Evolutionary conservation across 805 yeast species (phyloP).

Genomic region (Scheffersomyces amazonensis): DNA sequence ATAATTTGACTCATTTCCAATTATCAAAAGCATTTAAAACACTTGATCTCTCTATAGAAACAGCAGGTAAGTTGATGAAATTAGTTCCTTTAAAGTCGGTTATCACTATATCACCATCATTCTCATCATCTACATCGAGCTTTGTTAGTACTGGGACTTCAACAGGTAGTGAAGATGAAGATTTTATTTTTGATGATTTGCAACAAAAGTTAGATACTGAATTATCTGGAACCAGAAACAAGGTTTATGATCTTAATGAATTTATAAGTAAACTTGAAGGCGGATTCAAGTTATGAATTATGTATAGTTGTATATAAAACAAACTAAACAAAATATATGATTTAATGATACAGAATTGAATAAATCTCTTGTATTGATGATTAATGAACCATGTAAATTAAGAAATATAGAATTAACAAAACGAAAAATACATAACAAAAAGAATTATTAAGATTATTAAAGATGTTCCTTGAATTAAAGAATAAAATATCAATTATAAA

Average conservation of each 20-base stretch:
- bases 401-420: too few species aligned
- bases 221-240: conserved; percentile 20
- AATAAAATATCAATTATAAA: too few species aligned
- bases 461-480: too few species aligned
- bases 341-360: too few species aligned
- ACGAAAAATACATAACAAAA: too few species aligned
- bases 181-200: conserved; percentile 18
- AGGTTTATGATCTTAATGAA: conserved; percentile 21
- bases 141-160: not conserved
- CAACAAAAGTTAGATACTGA: conserved; percentile 20
- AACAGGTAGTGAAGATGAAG: conserved; percentile 9
- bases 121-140: not conserved
- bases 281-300: conserved; percentile 14
- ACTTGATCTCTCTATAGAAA: not conserved
- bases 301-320: not conserved
- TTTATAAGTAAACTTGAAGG: conserved; percentile 20
- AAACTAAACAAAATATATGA: too few species aligned
- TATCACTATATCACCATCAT: not conserved
- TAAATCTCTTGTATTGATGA: too few species aligned
- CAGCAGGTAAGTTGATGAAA: conserved; percentile 7
- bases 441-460: too few species aligned
- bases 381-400: too few species aligned
- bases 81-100: conserved; percentile 12
- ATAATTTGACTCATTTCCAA: conserved; percentile 1
- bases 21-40: not conserved